Base-by-base conservation (phyloP, 2,329 filamentous ascomycete species). In the Diaporthe capsici region DNA sequence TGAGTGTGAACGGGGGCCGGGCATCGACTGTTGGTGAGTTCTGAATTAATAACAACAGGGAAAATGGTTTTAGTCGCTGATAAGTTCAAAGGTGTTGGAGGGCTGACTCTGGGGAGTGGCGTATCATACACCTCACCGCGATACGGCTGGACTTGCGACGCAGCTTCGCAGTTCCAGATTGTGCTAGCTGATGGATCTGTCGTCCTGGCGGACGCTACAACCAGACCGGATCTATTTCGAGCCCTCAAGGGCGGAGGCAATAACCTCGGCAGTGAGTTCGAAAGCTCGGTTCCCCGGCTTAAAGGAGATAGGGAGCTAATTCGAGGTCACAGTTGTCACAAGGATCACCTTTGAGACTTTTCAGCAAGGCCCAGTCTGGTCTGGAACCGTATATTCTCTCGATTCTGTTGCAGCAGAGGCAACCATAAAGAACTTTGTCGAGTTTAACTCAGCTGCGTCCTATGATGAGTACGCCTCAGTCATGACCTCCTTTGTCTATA, bases 331-430 rank as follows among this genome's bases (percentile, higher is more conserved):
- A 39, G 72, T 80, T 42, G 79, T 80, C 6, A 79, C 79, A 0
- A 60, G 76, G 0, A 74, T 79, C 49, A 51, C 53, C 12, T 47
- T 79, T 2, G 51, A 65, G n/a, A 77, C 78, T 31, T 80, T 61
- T 10, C 3, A 39, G 25, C 34, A 78, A n/a, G 55, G 71, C n/a
- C 58, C 25, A 15, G 17, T 73, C 20, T 73, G 71, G 71, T 47
- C 31, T 8, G 71, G 44, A 15, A 57, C 34, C 2, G 4, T 65
- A 1, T 73, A 47, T 37, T 34, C 22, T 44, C 57, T 31, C 3
- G 3, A 22, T 7, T 55, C 58, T 31, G 22, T 13, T 15, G 49
- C 60, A 42, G 58, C 37, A 39, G 37, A 55, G n/a, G 22, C 28
- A 4, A 31, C 37, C 42, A 53, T 65, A 15, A 1, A 55, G 22